Percentiles rank a stretch among this genome's conserved stretches.
Conservation (phyloP, 78 protist species). For the Pelomyxa schiedti region DNA sequence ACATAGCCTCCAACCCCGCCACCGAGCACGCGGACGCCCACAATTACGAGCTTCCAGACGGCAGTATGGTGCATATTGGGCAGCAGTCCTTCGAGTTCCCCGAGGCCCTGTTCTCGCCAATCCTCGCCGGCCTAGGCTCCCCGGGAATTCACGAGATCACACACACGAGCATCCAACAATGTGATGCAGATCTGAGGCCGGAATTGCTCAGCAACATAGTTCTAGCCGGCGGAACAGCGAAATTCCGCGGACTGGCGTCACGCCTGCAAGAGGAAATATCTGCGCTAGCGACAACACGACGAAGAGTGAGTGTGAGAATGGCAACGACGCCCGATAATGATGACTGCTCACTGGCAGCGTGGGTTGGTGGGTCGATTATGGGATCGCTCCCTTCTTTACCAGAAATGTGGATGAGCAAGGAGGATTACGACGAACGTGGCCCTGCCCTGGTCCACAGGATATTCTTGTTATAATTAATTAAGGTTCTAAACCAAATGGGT, state of each 20-base stretch:
- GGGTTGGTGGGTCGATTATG: conserved; percentile 79
- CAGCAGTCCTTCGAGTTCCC: neutral
- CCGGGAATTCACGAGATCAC: neutral
- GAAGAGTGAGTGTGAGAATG: conserved; percentile 48
- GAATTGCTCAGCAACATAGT: conserved; percentile 52
- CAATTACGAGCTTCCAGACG: neutral
- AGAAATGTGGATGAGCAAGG: conserved; percentile 43
- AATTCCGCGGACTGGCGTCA: conserved; percentile 36
- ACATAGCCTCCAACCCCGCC: neutral
- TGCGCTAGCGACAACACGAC: conserved; percentile 20
- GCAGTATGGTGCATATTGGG: neutral
- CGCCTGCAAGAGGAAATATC: conserved; percentile 37
- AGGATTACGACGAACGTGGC: conserved; percentile 52
- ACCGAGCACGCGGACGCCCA: neutral
- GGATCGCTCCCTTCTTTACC: conserved; percentile 44
- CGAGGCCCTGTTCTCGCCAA: neutral
- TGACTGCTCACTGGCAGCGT: conserved; percentile 31
- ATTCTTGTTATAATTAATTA: too few species aligned
- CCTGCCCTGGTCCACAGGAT: neutral
- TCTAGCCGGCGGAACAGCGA: conserved; percentile 64
- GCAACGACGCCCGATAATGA: too few species aligned
- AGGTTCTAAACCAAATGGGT: too few species aligned
- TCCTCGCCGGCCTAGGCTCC: neutral
- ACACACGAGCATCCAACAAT: conserved; percentile 7
- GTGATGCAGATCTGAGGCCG: conserved; percentile 37